Evolutionary conservation across 495 filamentous ascomycete genomes (phyloP), one percentile per base, ranked within the genome.

Genomic region (Hypoxylon lienhwacheense): DNA sequence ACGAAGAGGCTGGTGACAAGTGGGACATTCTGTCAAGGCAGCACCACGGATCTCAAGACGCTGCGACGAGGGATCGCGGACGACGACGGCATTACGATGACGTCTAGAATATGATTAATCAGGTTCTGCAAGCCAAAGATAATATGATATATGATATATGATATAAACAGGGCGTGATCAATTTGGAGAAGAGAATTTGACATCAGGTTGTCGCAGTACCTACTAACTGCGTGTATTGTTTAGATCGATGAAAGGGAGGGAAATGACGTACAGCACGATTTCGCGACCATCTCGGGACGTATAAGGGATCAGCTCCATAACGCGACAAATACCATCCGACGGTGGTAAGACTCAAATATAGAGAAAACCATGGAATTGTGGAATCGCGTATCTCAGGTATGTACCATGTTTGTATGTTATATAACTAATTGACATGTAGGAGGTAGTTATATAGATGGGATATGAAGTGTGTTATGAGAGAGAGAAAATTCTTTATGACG

Each of bases 51-150:
- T 84, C 56, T 86, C 88, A 53, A 98, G 81, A 55, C 91, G 89
- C 47, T 85, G 85, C 5, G 90, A 95, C 34, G 85, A 78, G 31
- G 84, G 86, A 70, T 98, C 91, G 63, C 87, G 90, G 37, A 97
- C 82, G 15, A 98, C 95, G 43, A 98, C 84, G 3, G 91, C 86
- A 67, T 93, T 86, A 63, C 91, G 85, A 67, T 96, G 90, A 57
- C 93, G 93, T 21, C 92, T 97, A 61, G 17, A 24, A 37, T 22
- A 36, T 20, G 12, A 16, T 31, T 37, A 14, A 16, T 31, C 33
- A 14, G 32, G 35, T 47, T 46, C 46, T 43, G 28, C n/a, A 50
- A 7, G 15, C 35, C 35, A 47, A 39, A 47, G 34, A 1, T n/a
- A 40, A 17, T 29, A 20, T 48, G 12, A 35, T 16, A 21, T 4